A percentile compares a stretch with the other conserved stretches of the same genome.
phyloP scores from a whole-genome alignment of 1,284 basidiomycete genomes.

The Stereum hirsutum region DNA sequence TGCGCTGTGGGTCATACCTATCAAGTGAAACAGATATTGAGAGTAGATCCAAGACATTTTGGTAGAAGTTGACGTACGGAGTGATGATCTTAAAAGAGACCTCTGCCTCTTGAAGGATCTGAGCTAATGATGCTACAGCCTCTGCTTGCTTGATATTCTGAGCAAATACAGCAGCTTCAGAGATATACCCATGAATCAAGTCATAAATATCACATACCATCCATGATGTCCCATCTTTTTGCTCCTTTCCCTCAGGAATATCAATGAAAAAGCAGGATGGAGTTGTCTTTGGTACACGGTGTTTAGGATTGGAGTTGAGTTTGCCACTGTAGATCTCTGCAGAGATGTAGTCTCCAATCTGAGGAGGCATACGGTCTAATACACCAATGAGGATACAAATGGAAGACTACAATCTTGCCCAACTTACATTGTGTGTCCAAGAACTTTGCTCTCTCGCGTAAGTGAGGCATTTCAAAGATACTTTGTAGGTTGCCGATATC shows the following conservation, averaged over 20 bases:
- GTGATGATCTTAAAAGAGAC: conserved; percentile 39
- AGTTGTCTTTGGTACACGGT: conserved; percentile 19
- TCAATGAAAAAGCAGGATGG: conserved; percentile 36
- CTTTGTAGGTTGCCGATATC: conserved; percentile 7
- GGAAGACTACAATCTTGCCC: no score
- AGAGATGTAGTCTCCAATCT: conserved; percentile 67
- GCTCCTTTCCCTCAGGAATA: conserved; percentile 30
- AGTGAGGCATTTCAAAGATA: conserved; percentile 10
- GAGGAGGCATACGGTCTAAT: conserved; percentile 68
- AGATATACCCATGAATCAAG: background rate
- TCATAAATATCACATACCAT: background rate
- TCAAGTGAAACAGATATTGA: no score
- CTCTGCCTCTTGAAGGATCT: conserved; percentile 27
- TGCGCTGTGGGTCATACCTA: conserved; percentile 46
- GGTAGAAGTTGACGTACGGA: no score
- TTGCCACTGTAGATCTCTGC: conserved; percentile 46
- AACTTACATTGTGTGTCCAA: conserved; percentile 18
- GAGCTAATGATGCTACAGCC: conserved; percentile 16
- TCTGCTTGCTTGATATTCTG: conserved; percentile 18
- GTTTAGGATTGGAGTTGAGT: conserved; percentile 16
- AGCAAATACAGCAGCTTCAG: background rate
- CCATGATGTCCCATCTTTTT: conserved; percentile 17
- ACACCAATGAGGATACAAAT: background rate
- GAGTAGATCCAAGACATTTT: no score
- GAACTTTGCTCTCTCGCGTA: conserved; percentile 4